phyloP scores from a whole-genome alignment of 1,139 yeast genomes.

The Zygosaccharomyces pseudobailii region DNA sequence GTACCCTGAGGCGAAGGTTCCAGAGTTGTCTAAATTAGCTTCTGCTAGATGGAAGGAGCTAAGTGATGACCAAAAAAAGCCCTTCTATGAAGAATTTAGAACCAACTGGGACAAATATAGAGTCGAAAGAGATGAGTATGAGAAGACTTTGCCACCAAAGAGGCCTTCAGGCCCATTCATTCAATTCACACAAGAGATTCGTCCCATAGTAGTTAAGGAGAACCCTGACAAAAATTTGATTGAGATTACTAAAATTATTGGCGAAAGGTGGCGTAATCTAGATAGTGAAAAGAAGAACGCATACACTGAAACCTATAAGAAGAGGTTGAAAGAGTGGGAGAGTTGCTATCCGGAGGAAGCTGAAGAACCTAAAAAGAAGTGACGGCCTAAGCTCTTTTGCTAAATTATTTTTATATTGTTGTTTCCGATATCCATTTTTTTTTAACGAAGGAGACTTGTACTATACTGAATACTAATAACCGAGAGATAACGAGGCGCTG shows the following conservation, averaged over 20 bases:
- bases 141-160: constrained; percentile 35
- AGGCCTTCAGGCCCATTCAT: constrained; percentile 37
- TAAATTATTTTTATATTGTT: neutral
- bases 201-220: constrained; percentile 32
- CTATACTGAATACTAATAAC: constrained; percentile 1
- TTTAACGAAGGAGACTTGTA: constrained; percentile 4
- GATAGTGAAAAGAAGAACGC: constrained; percentile 30
- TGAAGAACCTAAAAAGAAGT: constrained; percentile 12
- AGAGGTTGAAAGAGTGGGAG: constrained; percentile 36
- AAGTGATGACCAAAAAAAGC: constrained; percentile 33
- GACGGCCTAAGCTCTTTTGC: neutral
- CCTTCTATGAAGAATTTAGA: constrained; percentile 33
- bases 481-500: neutral
- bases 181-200: constrained; percentile 32
- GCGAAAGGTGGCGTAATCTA: constrained; percentile 35
- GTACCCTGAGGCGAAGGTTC: constrained; percentile 35
- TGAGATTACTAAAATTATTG: constrained; percentile 35
- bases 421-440: neutral
- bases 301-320: constrained; percentile 34
- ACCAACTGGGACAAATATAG: constrained; percentile 35
- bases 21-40: constrained; percentile 35
- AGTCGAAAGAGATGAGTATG: constrained; percentile 33
- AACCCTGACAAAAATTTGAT: constrained; percentile 34
- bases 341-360: constrained; percentile 31
- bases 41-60: constrained; percentile 35